A percentile compares a stretch with the other conserved stretches of the same genome.
Conservation (phyloP, 169 alveolate genomes). For the Plasmodium malariae region DNA sequence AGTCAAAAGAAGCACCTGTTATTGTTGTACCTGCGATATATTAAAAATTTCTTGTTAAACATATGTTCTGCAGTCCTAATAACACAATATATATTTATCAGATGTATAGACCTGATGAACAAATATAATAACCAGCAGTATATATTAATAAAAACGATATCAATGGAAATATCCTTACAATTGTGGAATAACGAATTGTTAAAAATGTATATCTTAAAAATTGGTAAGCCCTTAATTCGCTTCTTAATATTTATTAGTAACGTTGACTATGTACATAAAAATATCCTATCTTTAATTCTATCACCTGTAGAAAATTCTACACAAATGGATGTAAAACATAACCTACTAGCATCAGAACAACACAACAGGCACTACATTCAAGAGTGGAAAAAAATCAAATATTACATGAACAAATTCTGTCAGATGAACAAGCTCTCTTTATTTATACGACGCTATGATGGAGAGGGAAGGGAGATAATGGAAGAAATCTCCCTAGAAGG, state of each 20-base stretch:
- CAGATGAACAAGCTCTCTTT: not conserved
- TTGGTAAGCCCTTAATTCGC: constrained; percentile 35
- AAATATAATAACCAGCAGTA: constrained; percentile 67
- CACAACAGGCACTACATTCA: constrained; percentile 4
- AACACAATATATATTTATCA: constrained; percentile 61
- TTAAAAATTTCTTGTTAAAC: constrained; percentile 59
- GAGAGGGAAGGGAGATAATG: not conserved
- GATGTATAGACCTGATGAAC: constrained; percentile 55
- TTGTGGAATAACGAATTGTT: constrained; percentile 67
- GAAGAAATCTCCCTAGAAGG: not conserved
- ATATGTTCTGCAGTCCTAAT: constrained; percentile 51
- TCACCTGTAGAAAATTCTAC: constrained; percentile 24
- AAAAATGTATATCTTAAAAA: constrained; percentile 21
- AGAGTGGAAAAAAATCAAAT: constrained; percentile 19
- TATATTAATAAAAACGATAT: constrained; percentile 48
- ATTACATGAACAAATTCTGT: not conserved
- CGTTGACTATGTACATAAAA: constrained; percentile 58
- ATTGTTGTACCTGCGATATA: constrained; percentile 38
- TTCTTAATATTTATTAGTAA: constrained; percentile 61
- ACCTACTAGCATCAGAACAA: not conserved
- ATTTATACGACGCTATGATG: not conserved
- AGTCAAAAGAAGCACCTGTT: constrained; percentile 50
- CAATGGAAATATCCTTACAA: constrained; percentile 68
- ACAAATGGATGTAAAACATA: constrained; percentile 21
- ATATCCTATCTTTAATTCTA: constrained; percentile 36